Percentiles rank a stretch among this genome's conserved stretches.
These are phyloP conservation scores for Pythium dissotocum DNA, from an alignment of 352 stramenopile species.

Conservation along the genomic window DNA sequence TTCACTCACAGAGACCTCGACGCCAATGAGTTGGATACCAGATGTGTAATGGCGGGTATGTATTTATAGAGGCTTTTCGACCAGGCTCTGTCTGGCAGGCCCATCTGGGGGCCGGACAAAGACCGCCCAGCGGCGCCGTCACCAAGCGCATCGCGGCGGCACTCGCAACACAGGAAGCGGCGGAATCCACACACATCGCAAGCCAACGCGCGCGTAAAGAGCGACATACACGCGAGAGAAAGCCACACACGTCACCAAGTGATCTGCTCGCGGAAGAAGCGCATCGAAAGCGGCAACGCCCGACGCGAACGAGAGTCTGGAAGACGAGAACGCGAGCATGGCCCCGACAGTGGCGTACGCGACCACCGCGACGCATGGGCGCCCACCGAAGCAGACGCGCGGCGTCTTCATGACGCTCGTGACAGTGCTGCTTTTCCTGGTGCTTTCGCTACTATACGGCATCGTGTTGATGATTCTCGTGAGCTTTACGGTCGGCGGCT, in stretches of 20 bases:
- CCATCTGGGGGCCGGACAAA: background rate
- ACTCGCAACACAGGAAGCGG: background rate
- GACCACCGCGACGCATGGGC: background rate
- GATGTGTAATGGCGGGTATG: constrained; percentile 6
- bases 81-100: background rate
- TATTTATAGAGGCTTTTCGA: constrained; percentile 9
- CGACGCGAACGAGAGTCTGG: background rate
- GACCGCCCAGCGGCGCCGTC: background rate
- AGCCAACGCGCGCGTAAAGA: background rate
- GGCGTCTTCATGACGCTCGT: constrained; percentile 40
- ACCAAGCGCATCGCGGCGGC: background rate
- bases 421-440: constrained; percentile 56
- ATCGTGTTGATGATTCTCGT: constrained; percentile 40
- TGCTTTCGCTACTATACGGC: constrained; percentile 46
- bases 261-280: background rate
- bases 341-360: background rate
- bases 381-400: constrained; percentile 4
- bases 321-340: background rate
- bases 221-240: background rate
- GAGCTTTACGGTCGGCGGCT: constrained; percentile 33
- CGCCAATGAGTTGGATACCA: background rate
- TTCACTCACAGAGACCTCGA: background rate
- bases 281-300: background rate
- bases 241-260: background rate
- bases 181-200: background rate